phyloP scores from a whole-genome alignment of 768 basidiomycete species.

The Tulasnella sp. region DNA sequence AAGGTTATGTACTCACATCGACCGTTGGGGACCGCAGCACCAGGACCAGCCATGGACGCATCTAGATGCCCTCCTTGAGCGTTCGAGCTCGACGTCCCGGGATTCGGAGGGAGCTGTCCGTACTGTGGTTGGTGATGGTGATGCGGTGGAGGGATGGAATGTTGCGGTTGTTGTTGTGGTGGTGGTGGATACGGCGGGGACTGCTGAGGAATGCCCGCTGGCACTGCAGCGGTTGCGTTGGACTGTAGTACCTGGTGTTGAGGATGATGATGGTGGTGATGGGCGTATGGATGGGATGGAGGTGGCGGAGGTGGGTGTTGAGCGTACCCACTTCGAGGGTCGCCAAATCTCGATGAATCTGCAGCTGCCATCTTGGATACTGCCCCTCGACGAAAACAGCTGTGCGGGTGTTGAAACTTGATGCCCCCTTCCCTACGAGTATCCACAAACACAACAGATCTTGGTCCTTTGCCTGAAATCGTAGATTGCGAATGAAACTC shows the following conservation, averaged over 20 bases:
- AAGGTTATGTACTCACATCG: not conserved
- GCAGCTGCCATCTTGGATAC: constrained; percentile 8
- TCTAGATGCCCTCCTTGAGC: not conserved
- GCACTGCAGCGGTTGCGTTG: not conserved
- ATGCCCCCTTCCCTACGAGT: not conserved
- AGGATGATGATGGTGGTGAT: not conserved
- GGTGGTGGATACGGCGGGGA: constrained; percentile 23
- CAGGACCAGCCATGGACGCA: not conserved
- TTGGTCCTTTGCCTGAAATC: not conserved
- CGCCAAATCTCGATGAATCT: constrained; percentile 17
- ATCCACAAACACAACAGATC: not conserved
- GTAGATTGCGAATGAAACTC: too few species aligned
- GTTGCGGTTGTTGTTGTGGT: constrained; percentile 25
- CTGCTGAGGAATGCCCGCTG: constrained; percentile 23
- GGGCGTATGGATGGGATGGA: not conserved
- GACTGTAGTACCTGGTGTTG: not conserved
- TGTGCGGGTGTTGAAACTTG: not conserved
- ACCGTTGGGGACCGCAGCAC: not conserved
- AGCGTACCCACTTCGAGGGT: constrained; percentile 7
- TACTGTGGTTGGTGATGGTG: constrained; percentile 24
- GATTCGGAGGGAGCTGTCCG: not conserved
- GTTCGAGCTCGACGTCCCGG: not conserved
- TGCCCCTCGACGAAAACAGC: not conserved
- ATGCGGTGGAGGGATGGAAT: constrained; percentile 13
- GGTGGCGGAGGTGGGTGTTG: not conserved